These are phyloP conservation scores for Stephania yunnanensis DNA, from an alignment of 164 flowering plant genomes.

Conservation along the genomic window DNA sequence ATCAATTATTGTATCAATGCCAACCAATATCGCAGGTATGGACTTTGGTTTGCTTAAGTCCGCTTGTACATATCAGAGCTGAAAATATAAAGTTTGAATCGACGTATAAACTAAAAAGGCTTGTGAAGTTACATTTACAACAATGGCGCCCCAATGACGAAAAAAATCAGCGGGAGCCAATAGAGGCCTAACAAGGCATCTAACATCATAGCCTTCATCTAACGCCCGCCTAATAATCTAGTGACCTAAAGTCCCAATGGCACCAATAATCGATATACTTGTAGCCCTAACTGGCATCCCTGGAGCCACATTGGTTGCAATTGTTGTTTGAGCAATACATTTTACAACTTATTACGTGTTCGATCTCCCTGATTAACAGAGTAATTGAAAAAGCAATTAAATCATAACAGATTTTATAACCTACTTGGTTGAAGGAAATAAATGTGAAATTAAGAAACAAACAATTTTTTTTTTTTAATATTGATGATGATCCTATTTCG, in stretches of 20 bases:
- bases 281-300: conserved; percentile 94
- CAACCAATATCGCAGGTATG: conserved; percentile 91
- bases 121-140: conserved; percentile 62
- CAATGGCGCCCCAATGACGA: conserved; percentile 99
- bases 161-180: conserved; percentile 96
- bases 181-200: conserved; percentile 70
- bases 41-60: conserved; percentile 93
- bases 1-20: conserved; percentile 85
- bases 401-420: too few species aligned
- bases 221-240: conserved; percentile 86
- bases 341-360: conserved; percentile 20
- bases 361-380: conserved; percentile 25
- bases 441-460: too few species aligned
- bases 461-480: too few species aligned
- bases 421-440: too few species aligned
- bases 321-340: conserved; percentile 39
- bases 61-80: conserved; percentile 47
- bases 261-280: conserved; percentile 81
- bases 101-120: not conserved
- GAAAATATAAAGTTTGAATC: not conserved
- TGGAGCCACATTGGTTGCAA: conserved; percentile 59
- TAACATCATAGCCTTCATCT: conserved; percentile 46
- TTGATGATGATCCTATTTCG: too few species aligned
- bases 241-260: conserved; percentile 92
- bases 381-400: too few species aligned